Conservation (phyloP, 2,329 filamentous ascomycete genomes). For the Rachicladosporium sp. region DNA sequence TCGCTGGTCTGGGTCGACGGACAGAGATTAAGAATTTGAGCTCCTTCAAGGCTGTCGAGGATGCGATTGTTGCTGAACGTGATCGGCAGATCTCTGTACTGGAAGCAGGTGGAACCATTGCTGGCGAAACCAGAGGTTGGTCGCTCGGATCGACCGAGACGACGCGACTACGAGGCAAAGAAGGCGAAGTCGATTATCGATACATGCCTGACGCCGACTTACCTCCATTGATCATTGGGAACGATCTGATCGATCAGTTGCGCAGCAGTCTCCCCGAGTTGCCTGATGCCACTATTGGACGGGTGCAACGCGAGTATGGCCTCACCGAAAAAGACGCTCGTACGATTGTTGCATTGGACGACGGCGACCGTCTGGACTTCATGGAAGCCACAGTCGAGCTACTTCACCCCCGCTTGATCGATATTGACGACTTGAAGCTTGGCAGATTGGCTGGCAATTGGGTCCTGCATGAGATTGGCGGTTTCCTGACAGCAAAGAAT, state of each 20-base stretch:
- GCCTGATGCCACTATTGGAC: conserved; percentile 54
- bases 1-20: conserved; percentile 61
- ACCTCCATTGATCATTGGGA: conserved; percentile 61
- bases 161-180: conserved; percentile 72
- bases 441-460: conserved; percentile 48
- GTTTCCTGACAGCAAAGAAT: conserved; percentile 28
- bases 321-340: conserved; percentile 73
- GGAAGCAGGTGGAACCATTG: conserved; percentile 59
- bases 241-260: conserved; percentile 56
- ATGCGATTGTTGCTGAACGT: conserved; percentile 83
- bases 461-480: conserved; percentile 41
- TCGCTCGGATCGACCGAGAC: conserved; percentile 75
- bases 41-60: conserved; percentile 88
- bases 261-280: conserved; percentile 51
- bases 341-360: conserved; percentile 63
- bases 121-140: conserved; percentile 89
- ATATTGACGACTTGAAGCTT: conserved; percentile 19
- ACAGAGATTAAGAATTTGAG: conserved; percentile 97
- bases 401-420: conserved; percentile 24
- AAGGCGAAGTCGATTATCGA: conserved; percentile 92
- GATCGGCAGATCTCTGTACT: conserved; percentile 76
- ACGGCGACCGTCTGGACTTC: conserved; percentile 69
- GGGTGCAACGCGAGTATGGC: conserved; percentile 44
- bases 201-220: conserved; percentile 98
- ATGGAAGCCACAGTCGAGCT: conserved; percentile 55